These are phyloP conservation scores for Lasiodiplodia gonubiensis DNA, from an alignment of 2,329 filamentous ascomycete species.

Conservation along the genomic window DNA sequence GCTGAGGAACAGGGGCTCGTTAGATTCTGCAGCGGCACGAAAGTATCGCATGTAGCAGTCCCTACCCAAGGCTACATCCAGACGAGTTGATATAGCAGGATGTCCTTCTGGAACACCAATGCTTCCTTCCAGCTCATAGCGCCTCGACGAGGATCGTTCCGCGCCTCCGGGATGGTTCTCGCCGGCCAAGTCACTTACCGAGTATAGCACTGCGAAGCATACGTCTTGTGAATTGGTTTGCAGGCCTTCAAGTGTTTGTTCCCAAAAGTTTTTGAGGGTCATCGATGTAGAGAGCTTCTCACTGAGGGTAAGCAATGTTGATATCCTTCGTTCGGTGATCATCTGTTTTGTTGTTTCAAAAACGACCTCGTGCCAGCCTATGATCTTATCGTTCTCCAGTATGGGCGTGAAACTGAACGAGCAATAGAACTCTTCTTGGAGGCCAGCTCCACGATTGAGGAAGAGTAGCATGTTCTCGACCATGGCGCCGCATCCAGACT, in stretches of 20 bases:
- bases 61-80: constrained; percentile 26
- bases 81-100: constrained; percentile 26
- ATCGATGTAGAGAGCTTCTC: constrained; percentile 10
- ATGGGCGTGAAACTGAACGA: constrained; percentile 30
- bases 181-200: constrained; percentile 39
- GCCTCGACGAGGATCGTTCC: constrained; percentile 38
- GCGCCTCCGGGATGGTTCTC: constrained; percentile 37
- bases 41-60: constrained; percentile 29
- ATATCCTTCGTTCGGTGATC: constrained; percentile 27
- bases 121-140: constrained; percentile 41
- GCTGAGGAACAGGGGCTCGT: constrained; percentile 38
- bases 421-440: constrained; percentile 29
- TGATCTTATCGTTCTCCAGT: constrained; percentile 26
- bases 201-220: constrained; percentile 43
- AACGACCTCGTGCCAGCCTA: constrained; percentile 25
- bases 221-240: constrained; percentile 40
- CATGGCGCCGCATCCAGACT: constrained; percentile 26
- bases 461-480: constrained; percentile 30
- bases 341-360: constrained; percentile 30
- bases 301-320: constrained; percentile 26
- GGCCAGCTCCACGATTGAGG: constrained; percentile 22
- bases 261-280: constrained; percentile 27
- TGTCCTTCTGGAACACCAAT: constrained; percentile 42
- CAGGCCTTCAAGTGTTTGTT: constrained; percentile 33
- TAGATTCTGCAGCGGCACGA: constrained; percentile 39